A percentile compares a stretch with the other conserved stretches of the same genome.
phyloP scores from a whole-genome alignment of 2,329 filamentous ascomycete species.

The Curvularia spicifera region DNA sequence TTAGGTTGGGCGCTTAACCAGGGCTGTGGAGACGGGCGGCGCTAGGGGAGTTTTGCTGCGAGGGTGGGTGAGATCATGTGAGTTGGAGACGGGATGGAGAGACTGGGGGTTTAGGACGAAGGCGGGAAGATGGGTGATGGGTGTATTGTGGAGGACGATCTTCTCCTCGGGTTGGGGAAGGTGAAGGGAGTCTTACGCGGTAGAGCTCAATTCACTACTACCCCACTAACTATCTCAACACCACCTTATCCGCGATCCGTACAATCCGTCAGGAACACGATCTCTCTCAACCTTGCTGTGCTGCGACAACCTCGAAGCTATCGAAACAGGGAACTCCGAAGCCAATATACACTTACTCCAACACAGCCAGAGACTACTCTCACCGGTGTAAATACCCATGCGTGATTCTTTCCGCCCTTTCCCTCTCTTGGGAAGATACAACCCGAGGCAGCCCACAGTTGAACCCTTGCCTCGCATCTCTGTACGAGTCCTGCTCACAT shows the following conservation, averaged over 20 bases:
- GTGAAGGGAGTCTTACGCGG: too few relatives aligned
- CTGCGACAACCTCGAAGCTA: neutral
- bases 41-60: constrained; percentile 8
- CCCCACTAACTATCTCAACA: neutral
- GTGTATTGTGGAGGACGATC: neutral
- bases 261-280: neutral
- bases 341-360: neutral
- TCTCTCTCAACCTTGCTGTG: neutral
- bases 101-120: neutral
- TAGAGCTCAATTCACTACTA: neutral
- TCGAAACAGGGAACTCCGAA: neutral
- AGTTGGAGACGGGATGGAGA: neutral
- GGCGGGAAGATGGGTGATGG: neutral
- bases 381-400: neutral
- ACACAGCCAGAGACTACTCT: neutral
- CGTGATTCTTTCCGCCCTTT: neutral
- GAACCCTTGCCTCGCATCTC: neutral
- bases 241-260: neutral
- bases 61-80: neutral
- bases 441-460: neutral
- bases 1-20: constrained; percentile 23
- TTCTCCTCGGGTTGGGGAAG: neutral
- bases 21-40: constrained; percentile 17
- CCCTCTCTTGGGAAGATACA: neutral
- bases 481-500: neutral